Percentiles rank a stretch among this genome's conserved stretches.
These are phyloP conservation scores for Fusarium vanettenii DNA, from an alignment of 2,329 filamentous ascomycete species.

Conservation along the genomic window DNA sequence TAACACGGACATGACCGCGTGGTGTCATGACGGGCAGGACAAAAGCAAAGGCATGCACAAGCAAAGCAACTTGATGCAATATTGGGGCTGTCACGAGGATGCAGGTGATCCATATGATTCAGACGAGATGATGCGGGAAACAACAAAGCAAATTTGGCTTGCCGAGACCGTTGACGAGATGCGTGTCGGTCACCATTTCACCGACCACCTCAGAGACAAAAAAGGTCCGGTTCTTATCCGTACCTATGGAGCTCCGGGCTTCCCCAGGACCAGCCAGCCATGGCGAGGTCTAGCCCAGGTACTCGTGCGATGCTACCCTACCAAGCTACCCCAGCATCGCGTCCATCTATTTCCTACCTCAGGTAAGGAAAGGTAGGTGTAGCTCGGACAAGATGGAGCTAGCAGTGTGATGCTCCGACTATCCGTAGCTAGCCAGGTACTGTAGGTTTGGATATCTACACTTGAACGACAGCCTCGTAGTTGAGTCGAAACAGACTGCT, in stretches of 20 bases:
- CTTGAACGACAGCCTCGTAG: neutral
- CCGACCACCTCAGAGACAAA: slow-evolving; percentile 7
- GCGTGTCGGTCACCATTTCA: slow-evolving; percentile 2
- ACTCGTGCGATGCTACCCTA: slow-evolving; percentile 35
- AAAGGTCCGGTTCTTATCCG: slow-evolving; percentile 1
- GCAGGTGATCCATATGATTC: neutral
- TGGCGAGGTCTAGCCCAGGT: slow-evolving; percentile 27
- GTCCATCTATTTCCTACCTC: slow-evolving; percentile 1
- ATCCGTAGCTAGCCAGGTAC: neutral
- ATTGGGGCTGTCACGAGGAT: neutral
- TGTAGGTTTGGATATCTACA: neutral
- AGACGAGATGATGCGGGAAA: neutral
- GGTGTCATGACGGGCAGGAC: slow-evolving; percentile 2
- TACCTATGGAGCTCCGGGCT: slow-evolving; percentile 8
- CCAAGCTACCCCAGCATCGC: slow-evolving; percentile 30
- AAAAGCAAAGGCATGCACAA: neutral
- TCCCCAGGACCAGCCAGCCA: neutral
- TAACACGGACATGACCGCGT: slow-evolving; percentile 16
- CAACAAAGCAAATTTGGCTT: neutral
- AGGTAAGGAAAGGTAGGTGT: slow-evolving; percentile 9
- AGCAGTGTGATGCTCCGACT: neutral
- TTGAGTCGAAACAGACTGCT: neutral
- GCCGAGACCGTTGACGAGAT: neutral
- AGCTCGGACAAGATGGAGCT: slow-evolving; percentile 10
- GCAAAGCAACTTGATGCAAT: neutral